Conservation (phyloP, 495 filamentous ascomycete genomes). For the Mytilinidion resinicola region DNA sequence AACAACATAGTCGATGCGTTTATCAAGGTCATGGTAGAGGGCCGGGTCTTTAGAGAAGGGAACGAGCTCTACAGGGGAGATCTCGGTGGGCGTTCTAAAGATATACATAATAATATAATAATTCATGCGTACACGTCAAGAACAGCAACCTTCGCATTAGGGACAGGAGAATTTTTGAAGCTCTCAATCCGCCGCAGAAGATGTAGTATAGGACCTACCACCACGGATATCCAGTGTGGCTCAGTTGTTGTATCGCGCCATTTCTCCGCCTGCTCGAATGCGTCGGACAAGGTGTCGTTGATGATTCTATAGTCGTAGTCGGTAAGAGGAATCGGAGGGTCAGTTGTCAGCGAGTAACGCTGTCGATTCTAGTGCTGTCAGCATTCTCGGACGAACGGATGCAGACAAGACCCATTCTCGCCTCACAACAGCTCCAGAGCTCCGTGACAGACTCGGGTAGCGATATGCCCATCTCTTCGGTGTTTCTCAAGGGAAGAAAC, state of each 20-base stretch:
- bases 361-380: too few species aligned
- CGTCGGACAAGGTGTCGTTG: neutral
- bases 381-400: too few species aligned
- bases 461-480: neutral
- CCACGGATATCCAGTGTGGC: conserved; percentile 8
- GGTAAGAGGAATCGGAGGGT: neutral
- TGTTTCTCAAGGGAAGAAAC: neutral
- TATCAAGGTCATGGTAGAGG: conserved; percentile 13
- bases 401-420: too few species aligned
- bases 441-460: neutral
- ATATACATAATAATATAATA: too few species aligned
- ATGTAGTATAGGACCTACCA: conserved; percentile 6
- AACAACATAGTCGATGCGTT: conserved; percentile 7
- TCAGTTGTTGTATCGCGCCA: conserved; percentile 5
- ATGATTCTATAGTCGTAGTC: neutral
- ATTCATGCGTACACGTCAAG: conserved; percentile 5
- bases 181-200: neutral
- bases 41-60: conserved; percentile 3
- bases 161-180: neutral
- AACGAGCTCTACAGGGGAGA: conserved; percentile 1
- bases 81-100: conserved; percentile 1
- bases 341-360: neutral
- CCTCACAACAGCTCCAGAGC: neutral
- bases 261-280: conserved; percentile 5
- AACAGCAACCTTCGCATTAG: neutral